These are phyloP conservation scores for Psilocybe cubensis DNA, from an alignment of 768 basidiomycete species.

Conservation along the genomic window DNA sequence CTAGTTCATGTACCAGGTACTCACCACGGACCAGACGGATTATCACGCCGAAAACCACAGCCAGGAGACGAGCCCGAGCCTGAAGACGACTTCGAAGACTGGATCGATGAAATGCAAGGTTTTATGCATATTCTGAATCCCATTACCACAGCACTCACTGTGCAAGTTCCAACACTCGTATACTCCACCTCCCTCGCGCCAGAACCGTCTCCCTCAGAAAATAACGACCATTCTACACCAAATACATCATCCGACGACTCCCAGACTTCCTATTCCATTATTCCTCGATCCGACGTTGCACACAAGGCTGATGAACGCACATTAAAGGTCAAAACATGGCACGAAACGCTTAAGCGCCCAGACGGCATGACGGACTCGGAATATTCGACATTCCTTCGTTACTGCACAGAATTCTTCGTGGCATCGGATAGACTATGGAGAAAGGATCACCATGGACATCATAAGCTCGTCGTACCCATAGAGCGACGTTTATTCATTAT, in stretches of 20 bases:
- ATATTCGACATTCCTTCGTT: constrained; percentile 17
- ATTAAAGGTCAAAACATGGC: constrained; percentile 8
- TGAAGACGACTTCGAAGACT: too few species aligned
- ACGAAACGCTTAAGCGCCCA: constrained; percentile 6
- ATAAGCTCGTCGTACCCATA: constrained; percentile 25
- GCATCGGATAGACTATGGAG: constrained; percentile 20
- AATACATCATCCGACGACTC: not conserved
- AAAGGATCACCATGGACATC: constrained; percentile 17
- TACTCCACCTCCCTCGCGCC: not conserved
- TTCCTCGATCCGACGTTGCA: constrained; percentile 9
- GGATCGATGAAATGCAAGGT: too few species aligned
- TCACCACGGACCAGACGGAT: constrained; percentile 30
- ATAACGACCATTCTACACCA: not conserved
- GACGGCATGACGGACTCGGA: constrained; percentile 10
- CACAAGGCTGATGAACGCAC: constrained; percentile 13
- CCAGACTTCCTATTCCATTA: constrained; percentile 7
- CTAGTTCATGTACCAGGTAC: constrained; percentile 31
- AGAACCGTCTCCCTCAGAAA: not conserved
- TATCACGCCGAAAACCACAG: constrained; percentile 23
- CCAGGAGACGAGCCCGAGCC: constrained; percentile 22
- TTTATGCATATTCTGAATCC: constrained; percentile 22
- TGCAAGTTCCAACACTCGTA: not conserved
- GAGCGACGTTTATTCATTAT: constrained; percentile 20
- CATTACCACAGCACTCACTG: not conserved
- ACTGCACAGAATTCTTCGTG: constrained; percentile 23